Percentiles rank a stretch among this genome's conserved stretches.
These are phyloP conservation scores for Leccinellum rugosiceps DNA, from an alignment of 768 basidiomycete genomes.

Conservation along the genomic window DNA sequence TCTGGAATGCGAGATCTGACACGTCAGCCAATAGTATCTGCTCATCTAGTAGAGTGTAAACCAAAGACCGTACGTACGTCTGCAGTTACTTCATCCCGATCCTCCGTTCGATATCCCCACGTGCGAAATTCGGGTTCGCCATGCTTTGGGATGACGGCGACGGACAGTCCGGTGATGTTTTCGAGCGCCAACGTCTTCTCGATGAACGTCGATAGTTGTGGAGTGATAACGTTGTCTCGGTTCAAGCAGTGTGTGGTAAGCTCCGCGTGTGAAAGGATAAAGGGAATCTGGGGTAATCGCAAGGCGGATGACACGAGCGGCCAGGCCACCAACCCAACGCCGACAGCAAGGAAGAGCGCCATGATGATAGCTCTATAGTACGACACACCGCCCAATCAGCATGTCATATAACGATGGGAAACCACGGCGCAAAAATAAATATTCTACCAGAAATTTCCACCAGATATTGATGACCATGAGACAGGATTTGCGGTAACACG, in stretches of 20 bases:
- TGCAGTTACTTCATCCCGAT: constrained; percentile 28
- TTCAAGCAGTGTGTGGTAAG: not conserved
- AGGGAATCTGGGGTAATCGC: constrained; percentile 1
- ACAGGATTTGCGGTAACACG: no score
- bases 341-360: constrained; percentile 5
- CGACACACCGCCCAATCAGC: not conserved
- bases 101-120: constrained; percentile 37
- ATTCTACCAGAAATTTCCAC: not conserved
- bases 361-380: constrained; percentile 3
- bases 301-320: not conserved
- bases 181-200: constrained; percentile 14
- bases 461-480: not conserved
- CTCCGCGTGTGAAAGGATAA: not conserved
- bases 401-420: not conserved
- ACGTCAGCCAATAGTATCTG: not conserved
- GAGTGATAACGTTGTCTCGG: constrained; percentile 9
- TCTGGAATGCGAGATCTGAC: constrained; percentile 15
- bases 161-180: constrained; percentile 31
- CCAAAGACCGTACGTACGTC: constrained; percentile 25
- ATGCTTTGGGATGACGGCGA: constrained; percentile 26
- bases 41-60: not conserved
- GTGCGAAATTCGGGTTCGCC: constrained; percentile 29
- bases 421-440: not conserved
- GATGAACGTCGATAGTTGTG: constrained; percentile 18
- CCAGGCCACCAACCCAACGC: constrained; percentile 3